Conservation (phyloP, 352 stramenopile genomes). For the Globisporangium spiculum region DNA sequence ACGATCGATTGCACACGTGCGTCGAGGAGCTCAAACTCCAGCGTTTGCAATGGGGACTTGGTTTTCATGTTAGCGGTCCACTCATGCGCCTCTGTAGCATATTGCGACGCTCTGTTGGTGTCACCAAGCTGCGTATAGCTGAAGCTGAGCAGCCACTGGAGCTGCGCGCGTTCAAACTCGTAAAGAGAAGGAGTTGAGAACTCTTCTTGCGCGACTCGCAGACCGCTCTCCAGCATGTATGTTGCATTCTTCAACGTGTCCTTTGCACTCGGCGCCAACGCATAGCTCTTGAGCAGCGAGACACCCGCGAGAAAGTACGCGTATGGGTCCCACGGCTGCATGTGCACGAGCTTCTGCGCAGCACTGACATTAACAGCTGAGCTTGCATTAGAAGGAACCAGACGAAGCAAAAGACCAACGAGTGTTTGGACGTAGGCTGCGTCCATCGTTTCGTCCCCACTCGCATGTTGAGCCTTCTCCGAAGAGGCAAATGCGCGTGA, state of each 20-base stretch:
- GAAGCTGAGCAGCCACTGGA: constrained; percentile 44
- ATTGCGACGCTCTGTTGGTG: constrained; percentile 11
- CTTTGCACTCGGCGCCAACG: constrained; percentile 18
- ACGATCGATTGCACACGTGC: constrained; percentile 43
- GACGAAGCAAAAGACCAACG: constrained; percentile 26
- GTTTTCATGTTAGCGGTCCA: constrained; percentile 21
- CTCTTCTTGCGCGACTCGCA: constrained; percentile 22
- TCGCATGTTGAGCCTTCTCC: not conserved
- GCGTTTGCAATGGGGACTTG: not conserved
- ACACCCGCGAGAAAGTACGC: constrained; percentile 51
- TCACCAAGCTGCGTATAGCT: constrained; percentile 20
- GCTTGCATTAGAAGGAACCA: constrained; percentile 15
- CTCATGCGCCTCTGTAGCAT: constrained; percentile 24
- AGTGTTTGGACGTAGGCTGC: constrained; percentile 32
- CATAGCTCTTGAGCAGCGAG: constrained; percentile 44
- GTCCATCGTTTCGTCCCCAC: constrained; percentile 25
- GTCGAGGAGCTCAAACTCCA: constrained; percentile 32
- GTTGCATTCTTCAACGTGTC: constrained; percentile 14
- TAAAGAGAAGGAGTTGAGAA: not conserved
- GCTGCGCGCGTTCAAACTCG: constrained; percentile 26
- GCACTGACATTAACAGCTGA: constrained; percentile 9
- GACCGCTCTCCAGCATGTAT: constrained; percentile 39
- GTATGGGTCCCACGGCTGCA: constrained; percentile 52
- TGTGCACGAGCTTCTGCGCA: constrained; percentile 56
- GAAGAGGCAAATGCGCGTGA: not conserved